These are phyloP conservation scores for Russula foetens DNA, from an alignment of 768 basidiomycete genomes.

Conservation along the genomic window DNA sequence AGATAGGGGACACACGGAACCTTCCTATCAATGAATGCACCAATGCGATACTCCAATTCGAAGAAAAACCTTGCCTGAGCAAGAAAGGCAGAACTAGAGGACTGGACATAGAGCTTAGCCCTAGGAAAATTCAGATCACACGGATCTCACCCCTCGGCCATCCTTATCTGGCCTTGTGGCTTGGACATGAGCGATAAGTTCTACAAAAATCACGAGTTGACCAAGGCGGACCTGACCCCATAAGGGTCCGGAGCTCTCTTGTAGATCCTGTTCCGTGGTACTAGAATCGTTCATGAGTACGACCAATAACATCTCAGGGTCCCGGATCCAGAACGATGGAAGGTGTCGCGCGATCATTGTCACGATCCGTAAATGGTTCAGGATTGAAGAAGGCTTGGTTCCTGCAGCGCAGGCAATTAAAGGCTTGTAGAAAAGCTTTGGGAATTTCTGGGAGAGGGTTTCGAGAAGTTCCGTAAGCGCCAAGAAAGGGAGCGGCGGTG, in stretches of 20 bases:
- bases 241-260: slow-evolving; percentile 16
- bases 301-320: slow-evolving; percentile 68
- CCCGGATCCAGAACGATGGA: slow-evolving; percentile 56
- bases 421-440: slow-evolving; percentile 63
- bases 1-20: not conserved
- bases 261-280: slow-evolving; percentile 20
- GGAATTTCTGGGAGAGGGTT: slow-evolving; percentile 41
- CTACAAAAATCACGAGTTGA: slow-evolving; percentile 52
- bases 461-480: slow-evolving; percentile 45
- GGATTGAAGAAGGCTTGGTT: slow-evolving; percentile 45
- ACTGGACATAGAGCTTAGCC: slow-evolving; percentile 3
- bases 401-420: slow-evolving; percentile 63
- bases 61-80: slow-evolving; percentile 18
- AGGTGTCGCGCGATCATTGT: slow-evolving; percentile 44
- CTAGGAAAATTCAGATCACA: not conserved
- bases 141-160: slow-evolving; percentile 29
- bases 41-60: slow-evolving; percentile 16
- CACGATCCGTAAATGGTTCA: slow-evolving; percentile 50
- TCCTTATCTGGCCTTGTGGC: slow-evolving; percentile 32
- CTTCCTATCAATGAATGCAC: slow-evolving; percentile 9
- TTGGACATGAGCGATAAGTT: slow-evolving; percentile 50
- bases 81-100: slow-evolving; percentile 5
- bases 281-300: slow-evolving; percentile 50
- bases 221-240: slow-evolving; percentile 52
- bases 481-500: slow-evolving; percentile 41